Base-by-base conservation (phyloP, 192 early-diverging fungal genomes). In the Coemansia sp. region DNA sequence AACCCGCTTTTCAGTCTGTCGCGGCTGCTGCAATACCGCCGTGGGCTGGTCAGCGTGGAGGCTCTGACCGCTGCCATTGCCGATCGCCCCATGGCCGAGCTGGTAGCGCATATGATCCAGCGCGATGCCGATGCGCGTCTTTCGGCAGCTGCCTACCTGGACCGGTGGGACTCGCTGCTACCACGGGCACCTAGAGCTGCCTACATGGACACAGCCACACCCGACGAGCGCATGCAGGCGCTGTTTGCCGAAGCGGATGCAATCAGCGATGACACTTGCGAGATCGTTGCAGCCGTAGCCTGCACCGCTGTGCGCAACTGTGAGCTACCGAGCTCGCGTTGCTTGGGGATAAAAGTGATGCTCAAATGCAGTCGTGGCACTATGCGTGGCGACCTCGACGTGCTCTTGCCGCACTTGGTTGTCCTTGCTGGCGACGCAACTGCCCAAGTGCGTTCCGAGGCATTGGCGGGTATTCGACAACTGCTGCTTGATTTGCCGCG, bases 91-190 rank as follows among this genome's bases (percentile, higher is more conserved):
- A 87, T 94, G 19, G 78, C 88, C 71, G 77, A 38, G 35, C 50
- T 98, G 61, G 79, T 98, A 7, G 72, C 60, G 49, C 83, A 87
- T 53, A 98, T 98, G 95, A 90, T 95, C 35, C 84, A 89, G 48
- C 73, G 89, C 9, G 84, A 94, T 46, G 92, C 93, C 26, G 62
- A 60, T 8, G 76, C 86, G 39, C 73, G 95, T 28, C 74, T 71
- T 24, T 77, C 85, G 5, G 93, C 92, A 1, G 83, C 85, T 19
- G 75, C 79, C 24, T 97, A 93, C 46, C 64, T 98, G 11, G 56
- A 67, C 18, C 74, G 83, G 45, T 95, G 90, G 90, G 83, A 69
- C 1, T 15, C 24, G n/a, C 39, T 61, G 14, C 60, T 73, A 25
- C 70, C 70, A 1, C 33, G 27, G n/a, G 70, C 70, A 9, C 70